phyloP scores from a whole-genome alignment of 805 yeast species.

The Komagataella phaffii region DNA sequence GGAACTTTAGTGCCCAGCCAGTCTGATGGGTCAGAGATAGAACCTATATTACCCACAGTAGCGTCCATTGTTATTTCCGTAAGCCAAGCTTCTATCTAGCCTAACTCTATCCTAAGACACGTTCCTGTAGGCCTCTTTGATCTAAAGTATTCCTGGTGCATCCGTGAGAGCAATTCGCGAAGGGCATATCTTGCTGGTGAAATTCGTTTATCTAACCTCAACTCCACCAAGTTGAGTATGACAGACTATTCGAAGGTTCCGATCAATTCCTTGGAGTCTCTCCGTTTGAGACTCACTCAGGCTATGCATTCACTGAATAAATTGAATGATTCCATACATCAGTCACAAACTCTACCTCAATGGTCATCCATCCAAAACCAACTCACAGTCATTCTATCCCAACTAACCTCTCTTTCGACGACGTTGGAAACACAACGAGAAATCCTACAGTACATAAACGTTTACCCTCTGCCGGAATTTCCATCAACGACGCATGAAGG shows the following conservation, averaged over 20 bases:
- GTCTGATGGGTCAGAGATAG: constrained; percentile 58
- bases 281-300: constrained; percentile 49
- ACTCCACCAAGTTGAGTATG: background rate
- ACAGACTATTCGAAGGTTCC: constrained; percentile 28
- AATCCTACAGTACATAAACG: constrained; percentile 51
- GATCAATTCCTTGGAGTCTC: constrained; percentile 45
- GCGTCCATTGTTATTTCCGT: background rate
- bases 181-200: background rate
- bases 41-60: constrained; percentile 4
- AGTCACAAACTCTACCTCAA: constrained; percentile 24
- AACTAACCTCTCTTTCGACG: constrained; percentile 62
- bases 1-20: constrained; percentile 48
- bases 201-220: background rate
- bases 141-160: background rate
- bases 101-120: background rate
- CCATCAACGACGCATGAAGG: constrained; percentile 81
- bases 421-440: constrained; percentile 52
- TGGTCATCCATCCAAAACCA: constrained; percentile 72
- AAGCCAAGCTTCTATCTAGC: background rate
- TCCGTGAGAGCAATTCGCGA: background rate
- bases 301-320: constrained; percentile 46
- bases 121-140: background rate
- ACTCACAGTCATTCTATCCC: constrained; percentile 71
- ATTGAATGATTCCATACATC: constrained; percentile 38
- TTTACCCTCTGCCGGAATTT: constrained; percentile 72